Conservation (phyloP, 768 basidiomycete genomes). For the Rhizopogon vinicolor region DNA sequence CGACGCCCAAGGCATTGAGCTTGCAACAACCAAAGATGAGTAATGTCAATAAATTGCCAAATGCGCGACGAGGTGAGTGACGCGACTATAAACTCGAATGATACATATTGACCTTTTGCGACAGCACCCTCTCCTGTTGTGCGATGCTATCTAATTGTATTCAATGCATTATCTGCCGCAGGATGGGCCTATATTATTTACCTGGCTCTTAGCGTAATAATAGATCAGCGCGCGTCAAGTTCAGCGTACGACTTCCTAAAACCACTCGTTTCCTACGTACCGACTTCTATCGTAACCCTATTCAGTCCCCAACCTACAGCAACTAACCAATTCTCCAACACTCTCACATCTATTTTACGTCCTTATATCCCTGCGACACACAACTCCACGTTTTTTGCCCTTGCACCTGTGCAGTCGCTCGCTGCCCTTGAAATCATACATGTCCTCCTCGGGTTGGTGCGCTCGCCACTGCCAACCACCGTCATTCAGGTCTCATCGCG, state of each 20-base stretch:
- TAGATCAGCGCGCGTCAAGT: neutral
- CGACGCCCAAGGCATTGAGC: neutral
- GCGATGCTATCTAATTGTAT: conserved; percentile 73
- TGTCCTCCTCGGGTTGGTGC: conserved; percentile 71
- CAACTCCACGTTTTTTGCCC: conserved; percentile 54
- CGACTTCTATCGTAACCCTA: conserved; percentile 7
- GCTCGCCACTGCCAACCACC: conserved; percentile 72
- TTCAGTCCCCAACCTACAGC: conserved; percentile 11
- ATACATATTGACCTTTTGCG: neutral
- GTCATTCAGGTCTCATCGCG: conserved; percentile 76
- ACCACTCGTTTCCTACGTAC: conserved; percentile 22
- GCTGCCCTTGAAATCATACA: conserved; percentile 86
- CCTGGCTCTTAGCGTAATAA: conserved; percentile 45
- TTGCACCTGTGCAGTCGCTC: conserved; percentile 74
- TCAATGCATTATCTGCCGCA: conserved; percentile 71
- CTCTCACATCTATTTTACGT: conserved; percentile 26
- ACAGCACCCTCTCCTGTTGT: too few species aligned
- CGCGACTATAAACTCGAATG: neutral
- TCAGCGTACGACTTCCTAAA: conserved; percentile 33
- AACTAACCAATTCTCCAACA: conserved; percentile 33
- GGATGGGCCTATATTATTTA: conserved; percentile 75
- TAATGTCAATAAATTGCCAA: neutral
- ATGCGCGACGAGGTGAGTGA: conserved; percentile 3
- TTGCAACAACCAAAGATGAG: neutral
- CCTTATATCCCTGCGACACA: conserved; percentile 39